A percentile compares a stretch with the other conserved stretches of the same genome.
phyloP scores from a whole-genome alignment of 75 land plant genomes.

The Sequoiadendron giganteum region DNA sequence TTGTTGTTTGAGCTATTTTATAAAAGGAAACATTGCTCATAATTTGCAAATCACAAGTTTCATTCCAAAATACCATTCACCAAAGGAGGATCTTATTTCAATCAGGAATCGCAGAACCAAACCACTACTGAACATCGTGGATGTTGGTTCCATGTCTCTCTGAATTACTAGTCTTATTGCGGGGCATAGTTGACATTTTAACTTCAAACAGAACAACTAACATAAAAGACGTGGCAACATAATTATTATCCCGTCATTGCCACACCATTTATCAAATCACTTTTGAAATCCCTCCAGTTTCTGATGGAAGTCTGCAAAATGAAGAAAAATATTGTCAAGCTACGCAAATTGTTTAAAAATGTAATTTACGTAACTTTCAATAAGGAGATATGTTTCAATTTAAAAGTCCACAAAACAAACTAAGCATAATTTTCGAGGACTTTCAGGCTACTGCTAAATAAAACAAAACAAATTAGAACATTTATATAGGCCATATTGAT shows the following conservation, averaged over 20 bases:
- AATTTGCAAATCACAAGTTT: background rate
- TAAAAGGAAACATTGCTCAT: background rate
- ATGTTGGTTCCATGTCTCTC: background rate
- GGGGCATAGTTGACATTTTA: background rate
- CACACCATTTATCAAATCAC: background rate
- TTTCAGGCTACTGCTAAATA: background rate
- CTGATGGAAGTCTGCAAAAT: conserved; percentile 8
- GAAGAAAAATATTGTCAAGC: background rate
- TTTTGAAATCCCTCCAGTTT: conserved; percentile 3
- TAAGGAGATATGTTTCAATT: background rate
- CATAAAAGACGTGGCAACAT: background rate
- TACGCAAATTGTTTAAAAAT: background rate
- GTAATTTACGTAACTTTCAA: background rate
- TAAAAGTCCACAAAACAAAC: background rate
- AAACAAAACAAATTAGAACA: background rate
- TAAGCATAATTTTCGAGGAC: background rate
- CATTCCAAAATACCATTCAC: background rate
- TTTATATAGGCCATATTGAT: no score
- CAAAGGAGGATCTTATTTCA: background rate
- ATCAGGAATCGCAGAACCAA: background rate
- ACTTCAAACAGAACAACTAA: background rate
- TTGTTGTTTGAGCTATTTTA: background rate
- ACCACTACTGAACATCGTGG: background rate
- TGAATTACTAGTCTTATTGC: background rate
- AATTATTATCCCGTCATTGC: background rate